Conservation (phyloP, 1,284 basidiomycete genomes). For the Sanghuangporus sanghuang region DNA sequence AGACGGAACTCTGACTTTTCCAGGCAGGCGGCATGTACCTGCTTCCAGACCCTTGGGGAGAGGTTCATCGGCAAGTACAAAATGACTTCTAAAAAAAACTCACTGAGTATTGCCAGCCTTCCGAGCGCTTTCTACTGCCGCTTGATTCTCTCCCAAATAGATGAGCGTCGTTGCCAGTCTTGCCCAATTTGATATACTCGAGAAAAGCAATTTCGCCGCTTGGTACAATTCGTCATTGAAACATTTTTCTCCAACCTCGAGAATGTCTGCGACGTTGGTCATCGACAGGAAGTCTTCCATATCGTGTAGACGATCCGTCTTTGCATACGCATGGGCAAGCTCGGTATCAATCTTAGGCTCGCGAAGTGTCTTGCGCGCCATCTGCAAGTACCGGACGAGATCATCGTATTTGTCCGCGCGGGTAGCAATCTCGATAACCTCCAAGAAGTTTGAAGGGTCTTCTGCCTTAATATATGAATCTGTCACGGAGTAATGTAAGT, state of each 20-base stretch:
- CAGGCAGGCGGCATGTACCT: constrained; percentile 97
- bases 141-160: constrained; percentile 97
- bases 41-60: constrained; percentile 89
- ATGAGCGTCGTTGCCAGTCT: constrained; percentile 97
- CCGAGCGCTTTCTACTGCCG: constrained; percentile 95
- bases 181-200: constrained; percentile 98
- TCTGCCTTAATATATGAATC: constrained; percentile 99
- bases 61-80: constrained; percentile 16
- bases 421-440: constrained; percentile 96
- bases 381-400: constrained; percentile 95
- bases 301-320: constrained; percentile 94
- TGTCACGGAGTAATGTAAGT: constrained; percentile 26
- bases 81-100: constrained; percentile 25
- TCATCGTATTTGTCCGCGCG: constrained; percentile 98
- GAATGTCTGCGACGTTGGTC: constrained; percentile 97
- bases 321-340: constrained; percentile 93
- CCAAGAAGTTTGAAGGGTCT: constrained; percentile 92
- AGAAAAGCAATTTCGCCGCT: constrained; percentile 93
- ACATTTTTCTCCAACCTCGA: constrained; percentile 97
- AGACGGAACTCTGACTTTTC: constrained; percentile 97
- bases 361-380: constrained; percentile 97
- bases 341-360: constrained; percentile 99
- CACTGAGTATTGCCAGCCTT: constrained; percentile 99
- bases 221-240: constrained; percentile 99
- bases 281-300: constrained; percentile 99